Evolutionary conservation across 1,139 yeast genomes (phyloP).

Genomic region (Tardiomyces depauwii): DNA sequence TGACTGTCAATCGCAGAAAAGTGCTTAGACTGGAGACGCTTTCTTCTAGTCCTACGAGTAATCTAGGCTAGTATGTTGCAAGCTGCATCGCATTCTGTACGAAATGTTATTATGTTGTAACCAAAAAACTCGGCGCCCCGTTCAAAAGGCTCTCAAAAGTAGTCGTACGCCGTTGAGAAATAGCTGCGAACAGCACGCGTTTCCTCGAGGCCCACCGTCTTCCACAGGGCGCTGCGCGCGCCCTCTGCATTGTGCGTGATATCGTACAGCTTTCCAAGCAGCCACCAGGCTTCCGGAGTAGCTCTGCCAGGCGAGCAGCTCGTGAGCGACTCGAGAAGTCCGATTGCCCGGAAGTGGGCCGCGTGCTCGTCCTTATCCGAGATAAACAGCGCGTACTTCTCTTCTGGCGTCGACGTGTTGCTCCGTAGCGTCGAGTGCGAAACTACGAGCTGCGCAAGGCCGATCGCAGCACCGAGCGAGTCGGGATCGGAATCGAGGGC

Average conservation of each 20-base stretch:
- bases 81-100: too few species aligned
- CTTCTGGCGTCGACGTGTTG: constrained; percentile 2
- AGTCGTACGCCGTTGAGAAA: background rate
- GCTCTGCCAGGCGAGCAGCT: constrained; percentile 40
- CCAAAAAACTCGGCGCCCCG: too few species aligned
- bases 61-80: too few species aligned
- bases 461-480: constrained; percentile 52
- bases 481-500: constrained; percentile 45
- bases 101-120: too few species aligned
- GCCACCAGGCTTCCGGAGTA: constrained; percentile 64
- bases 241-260: constrained; percentile 43
- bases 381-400: constrained; percentile 21
- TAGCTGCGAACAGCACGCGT: constrained; percentile 45
- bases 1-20: too few species aligned
- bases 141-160: background rate
- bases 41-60: too few species aligned
- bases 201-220: constrained; percentile 58
- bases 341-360: constrained; percentile 54
- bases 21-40: too few species aligned
- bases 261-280: constrained; percentile 56
- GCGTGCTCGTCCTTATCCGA: constrained; percentile 47
- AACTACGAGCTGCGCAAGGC: constrained; percentile 49
- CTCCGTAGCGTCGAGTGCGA: constrained; percentile 19
- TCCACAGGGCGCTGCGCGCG: constrained; percentile 49
- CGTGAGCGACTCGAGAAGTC: constrained; percentile 51